Evolutionary conservation across 2,329 filamentous ascomycete genomes (phyloP).

Genomic region (Aspergillus tamarii): DNA sequence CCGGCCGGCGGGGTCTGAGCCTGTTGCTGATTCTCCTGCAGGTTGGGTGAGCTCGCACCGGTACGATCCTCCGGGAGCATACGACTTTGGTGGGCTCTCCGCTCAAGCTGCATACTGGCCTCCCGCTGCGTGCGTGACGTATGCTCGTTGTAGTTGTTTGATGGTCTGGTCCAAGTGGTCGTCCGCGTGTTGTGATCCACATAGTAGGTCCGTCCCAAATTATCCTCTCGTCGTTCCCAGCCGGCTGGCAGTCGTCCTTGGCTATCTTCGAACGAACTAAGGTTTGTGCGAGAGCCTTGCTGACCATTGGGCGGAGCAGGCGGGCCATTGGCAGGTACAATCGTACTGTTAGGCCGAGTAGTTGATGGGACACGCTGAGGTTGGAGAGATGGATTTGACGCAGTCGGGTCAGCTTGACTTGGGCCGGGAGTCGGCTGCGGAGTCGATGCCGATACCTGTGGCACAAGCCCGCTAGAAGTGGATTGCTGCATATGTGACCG

Average conservation of each 20-base stretch:
- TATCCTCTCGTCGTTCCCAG: constrained; percentile 96
- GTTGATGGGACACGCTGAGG: constrained; percentile 39
- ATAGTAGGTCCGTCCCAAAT: constrained; percentile 93
- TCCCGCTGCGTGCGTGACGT: constrained; percentile 80
- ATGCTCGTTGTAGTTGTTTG: constrained; percentile 73
- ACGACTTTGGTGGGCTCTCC: constrained; percentile 90
- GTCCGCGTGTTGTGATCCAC: constrained; percentile 97
- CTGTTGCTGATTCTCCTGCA: constrained; percentile 56
- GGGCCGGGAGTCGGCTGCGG: constrained; percentile 32
- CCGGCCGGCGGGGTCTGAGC: constrained; percentile 49
- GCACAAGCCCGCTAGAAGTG: constrained; percentile 44
- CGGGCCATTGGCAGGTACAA: constrained; percentile 44
- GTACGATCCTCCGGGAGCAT: constrained; percentile 95
- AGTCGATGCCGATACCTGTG: constrained; percentile 34
- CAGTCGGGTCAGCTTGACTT: constrained; percentile 32
- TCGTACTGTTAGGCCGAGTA: constrained; percentile 44
- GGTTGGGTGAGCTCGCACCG: constrained; percentile 85
- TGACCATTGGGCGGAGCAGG: constrained; percentile 38
- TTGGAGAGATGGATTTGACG: constrained; percentile 38
- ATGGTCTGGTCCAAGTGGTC: constrained; percentile 93
- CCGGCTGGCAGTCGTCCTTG: constrained; percentile 89
- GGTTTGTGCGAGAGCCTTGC: constrained; percentile 56
- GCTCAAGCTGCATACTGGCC: constrained; percentile 89
- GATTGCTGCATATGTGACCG: constrained; percentile 38
- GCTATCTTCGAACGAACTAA: constrained; percentile 95